Base-by-base conservation (phyloP, 2,329 filamentous ascomycete genomes). In the Botryotinia calthae region DNA sequence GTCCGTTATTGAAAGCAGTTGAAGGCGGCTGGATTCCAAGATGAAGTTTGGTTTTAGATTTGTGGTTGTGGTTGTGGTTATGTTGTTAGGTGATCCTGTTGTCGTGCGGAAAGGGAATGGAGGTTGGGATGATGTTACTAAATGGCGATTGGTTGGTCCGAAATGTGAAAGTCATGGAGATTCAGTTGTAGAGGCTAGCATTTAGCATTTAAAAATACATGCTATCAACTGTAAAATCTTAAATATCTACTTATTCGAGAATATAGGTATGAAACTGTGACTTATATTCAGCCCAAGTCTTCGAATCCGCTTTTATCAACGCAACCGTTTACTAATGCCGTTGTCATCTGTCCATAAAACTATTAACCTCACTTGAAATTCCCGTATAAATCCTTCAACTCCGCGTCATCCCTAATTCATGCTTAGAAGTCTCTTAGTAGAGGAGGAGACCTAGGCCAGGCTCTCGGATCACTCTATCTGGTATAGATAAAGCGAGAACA, bases 61-160 rank as follows among this genome's bases (percentile, higher is more conserved):
- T 18, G 0, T 9, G n/a, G 51, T 0, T 28, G 51, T 54, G 1
- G 10, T 28, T 28, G 25, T 2, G 1, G 4, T 28, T n/a, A 12
- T 2, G n/a, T 28, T 14, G 22, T n/a, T 54, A 54, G 48, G 25
- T 16, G 25, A 54, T 54, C 0, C 25, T n/a, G 25, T 16, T 51
- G 0, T 2, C 10, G 25, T 14, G 20, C 25, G n/a, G 16, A 16
- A n/a, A 51, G 25, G 5, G 25, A 4, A 16, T 51, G 48, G 48
- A n/a, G 6, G 28, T 18, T 54, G 5, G 14, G 1, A 54, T 54
- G 6, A 8, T 56, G 6, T 28, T 56, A 28, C 6, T 28, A 4
- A 28, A 54, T 54, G n/a, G n/a, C 25, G n/a, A 54, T 4, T 8
- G 7, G 14, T 54, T 18, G n/a, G 51, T 28, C n/a, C 12, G 9